Base-by-base conservation (phyloP, 306 rosid species). In the Clitoria ternatea region DNA sequence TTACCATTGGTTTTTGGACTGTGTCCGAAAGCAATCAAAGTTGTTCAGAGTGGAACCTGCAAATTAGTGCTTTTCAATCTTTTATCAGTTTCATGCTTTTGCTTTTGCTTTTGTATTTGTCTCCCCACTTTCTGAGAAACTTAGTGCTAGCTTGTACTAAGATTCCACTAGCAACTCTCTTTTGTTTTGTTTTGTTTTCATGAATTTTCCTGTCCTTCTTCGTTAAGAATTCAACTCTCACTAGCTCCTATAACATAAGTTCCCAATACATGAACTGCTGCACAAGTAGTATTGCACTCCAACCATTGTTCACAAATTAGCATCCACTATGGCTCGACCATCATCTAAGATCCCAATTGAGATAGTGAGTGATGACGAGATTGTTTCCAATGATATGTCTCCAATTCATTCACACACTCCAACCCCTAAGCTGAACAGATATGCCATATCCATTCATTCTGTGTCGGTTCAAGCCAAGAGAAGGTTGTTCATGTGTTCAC, bases 321-420 rank as follows among this genome's bases (percentile, higher is more conserved):
- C 75, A 39, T 12, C 65, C 57, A 53, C n/a, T 45, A 90, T 83
- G 96, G 79, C 50, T 66, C 82, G 82, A 81, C 30, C 86, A 61
- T 30, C 50, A 11, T 75, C 87, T 36, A 72, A 74, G 23, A 83
- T 74, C 77, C 87, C 90, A 17, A 77, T 75, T 56, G 96, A 81
- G 73, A 81, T 92, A 39, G 70, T 85, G 42, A 85, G 81, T 73
- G 84, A 87, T 27, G 89, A 89, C 47, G 94, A 85, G 45, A 82
- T 77, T 85, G 83, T 84, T 74, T 75, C 78, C 7, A 77, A 68
- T 29, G 86, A 88, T 24, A 66, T 54, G 8, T 66, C 88, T 73
- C 54, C 79, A 4, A 47, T 35, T 61, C 69, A 6, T 8, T 59
- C 77, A 2, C 27, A 72, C 10, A 8, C 62, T 48, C 12, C 44